These are phyloP conservation scores for Calonectria henricotiae DNA, from an alignment of 2,329 filamentous ascomycete species.

Conservation along the genomic window DNA sequence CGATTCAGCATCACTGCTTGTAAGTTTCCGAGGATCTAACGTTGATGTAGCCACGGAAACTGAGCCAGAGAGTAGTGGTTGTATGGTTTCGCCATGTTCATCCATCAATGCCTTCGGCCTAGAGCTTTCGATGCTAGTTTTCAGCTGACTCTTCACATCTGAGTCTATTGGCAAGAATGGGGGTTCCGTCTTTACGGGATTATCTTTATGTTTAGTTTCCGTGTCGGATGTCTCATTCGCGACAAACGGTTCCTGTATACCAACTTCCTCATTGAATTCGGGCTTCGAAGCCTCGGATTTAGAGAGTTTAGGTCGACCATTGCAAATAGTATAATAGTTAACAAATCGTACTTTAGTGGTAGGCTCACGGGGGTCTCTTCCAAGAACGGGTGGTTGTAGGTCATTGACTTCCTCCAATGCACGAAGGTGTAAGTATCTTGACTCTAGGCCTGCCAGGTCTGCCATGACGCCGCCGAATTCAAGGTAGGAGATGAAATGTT, in stretches of 20 bases:
- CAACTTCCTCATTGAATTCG: slow-evolving; percentile 20
- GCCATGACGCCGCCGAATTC: slow-evolving; percentile 88
- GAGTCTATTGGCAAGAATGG: slow-evolving; percentile 13
- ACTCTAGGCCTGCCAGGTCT: slow-evolving; percentile 80
- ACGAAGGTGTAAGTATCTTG: slow-evolving; percentile 79
- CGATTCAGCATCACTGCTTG: slow-evolving; percentile 27
- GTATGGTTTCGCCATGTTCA: slow-evolving; percentile 42
- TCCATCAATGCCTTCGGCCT: slow-evolving; percentile 45
- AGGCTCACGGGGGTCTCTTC: slow-evolving; percentile 44
- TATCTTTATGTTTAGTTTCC: slow-evolving; percentile 1
- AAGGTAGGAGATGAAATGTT: slow-evolving; percentile 84
- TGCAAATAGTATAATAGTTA: slow-evolving; percentile 93
- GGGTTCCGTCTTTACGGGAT: slow-evolving; percentile 28
- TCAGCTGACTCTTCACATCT: slow-evolving; percentile 28
- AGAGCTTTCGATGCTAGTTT: slow-evolving; percentile 31
- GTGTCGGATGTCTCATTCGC: not conserved
- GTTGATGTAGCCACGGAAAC: slow-evolving; percentile 1
- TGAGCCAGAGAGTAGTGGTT: slow-evolving; percentile 22
- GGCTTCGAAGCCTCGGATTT: slow-evolving; percentile 37
- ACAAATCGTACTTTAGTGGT: slow-evolving; percentile 80
- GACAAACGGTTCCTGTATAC: slow-evolving; percentile 23
- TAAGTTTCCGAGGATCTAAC: slow-evolving; percentile 2
- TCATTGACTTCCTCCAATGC: slow-evolving; percentile 81
- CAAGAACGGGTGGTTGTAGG: slow-evolving; percentile 53
- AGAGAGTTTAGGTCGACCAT: slow-evolving; percentile 75